These are phyloP conservation scores for Mycena latifolia DNA, from an alignment of 768 basidiomycete species.

Conservation along the genomic window DNA sequence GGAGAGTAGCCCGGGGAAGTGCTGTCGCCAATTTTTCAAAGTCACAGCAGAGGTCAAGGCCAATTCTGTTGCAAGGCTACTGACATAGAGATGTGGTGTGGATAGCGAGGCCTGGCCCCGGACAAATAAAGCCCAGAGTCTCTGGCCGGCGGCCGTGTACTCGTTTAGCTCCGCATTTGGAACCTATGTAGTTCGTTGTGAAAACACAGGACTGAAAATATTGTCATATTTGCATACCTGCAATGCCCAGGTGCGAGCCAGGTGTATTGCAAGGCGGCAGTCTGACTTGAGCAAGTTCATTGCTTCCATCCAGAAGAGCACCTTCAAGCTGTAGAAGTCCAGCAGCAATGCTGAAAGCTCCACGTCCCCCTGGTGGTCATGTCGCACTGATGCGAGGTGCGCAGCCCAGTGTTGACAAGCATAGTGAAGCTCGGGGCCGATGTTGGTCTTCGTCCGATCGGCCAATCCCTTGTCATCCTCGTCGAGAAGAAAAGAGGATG, in stretches of 20 bases:
- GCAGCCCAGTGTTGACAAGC: conserved; percentile 19
- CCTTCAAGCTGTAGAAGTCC: conserved; percentile 11
- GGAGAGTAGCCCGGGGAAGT: too few species aligned
- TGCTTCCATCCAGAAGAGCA: conserved; percentile 26
- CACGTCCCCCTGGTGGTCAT: background rate
- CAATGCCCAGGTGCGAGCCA: background rate
- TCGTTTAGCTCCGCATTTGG: too few species aligned
- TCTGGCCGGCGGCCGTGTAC: too few species aligned
- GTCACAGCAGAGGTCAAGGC: too few species aligned
- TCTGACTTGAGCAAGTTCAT: conserved; percentile 11
- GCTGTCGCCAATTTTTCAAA: too few species aligned
- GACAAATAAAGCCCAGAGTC: too few species aligned
- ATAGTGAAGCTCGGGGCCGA: conserved; percentile 15
- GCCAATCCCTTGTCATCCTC: background rate
- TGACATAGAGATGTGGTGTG: too few species aligned
- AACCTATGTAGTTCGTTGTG: too few species aligned
- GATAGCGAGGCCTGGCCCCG: too few species aligned
- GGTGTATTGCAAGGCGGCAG: conserved; percentile 7
- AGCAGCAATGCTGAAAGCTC: conserved; percentile 4
- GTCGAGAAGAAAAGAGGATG: conserved; percentile 12
- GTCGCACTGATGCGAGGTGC: conserved; percentile 4
- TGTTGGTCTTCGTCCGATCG: background rate
- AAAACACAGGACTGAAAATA: too few species aligned
- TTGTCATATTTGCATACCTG: too few species aligned
- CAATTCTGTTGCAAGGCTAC: too few species aligned